Percentiles rank a stretch among this genome's conserved stretches.
These are phyloP conservation scores for Syzygium aqueum DNA, from an alignment of 345 rosid species.

Conservation along the genomic window DNA sequence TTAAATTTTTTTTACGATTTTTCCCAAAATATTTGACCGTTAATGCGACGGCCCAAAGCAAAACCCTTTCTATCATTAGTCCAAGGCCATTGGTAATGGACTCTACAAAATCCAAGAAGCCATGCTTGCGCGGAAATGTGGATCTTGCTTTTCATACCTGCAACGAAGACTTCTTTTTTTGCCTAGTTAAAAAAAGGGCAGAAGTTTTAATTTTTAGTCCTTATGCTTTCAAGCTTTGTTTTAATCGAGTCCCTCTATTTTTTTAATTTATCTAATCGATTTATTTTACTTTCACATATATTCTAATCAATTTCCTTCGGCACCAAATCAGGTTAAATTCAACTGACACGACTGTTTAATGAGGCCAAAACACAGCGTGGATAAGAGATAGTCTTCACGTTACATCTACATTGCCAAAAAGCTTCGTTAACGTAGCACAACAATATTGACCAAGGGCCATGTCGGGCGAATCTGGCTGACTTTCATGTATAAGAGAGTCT, in stretches of 20 bases:
- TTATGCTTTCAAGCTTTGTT: background rate
- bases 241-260: background rate
- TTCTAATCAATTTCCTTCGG: background rate
- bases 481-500: background rate
- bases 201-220: background rate
- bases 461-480: background rate
- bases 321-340: too few relatives aligned
- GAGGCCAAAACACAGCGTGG: fast-evolving
- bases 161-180: background rate
- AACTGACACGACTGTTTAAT: fast-evolving
- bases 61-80: too few relatives aligned
- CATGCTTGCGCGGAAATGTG: background rate
- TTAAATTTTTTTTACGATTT: too few relatives aligned
- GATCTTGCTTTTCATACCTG: background rate
- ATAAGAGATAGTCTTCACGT: background rate
- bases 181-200: background rate
- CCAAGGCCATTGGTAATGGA: too few relatives aligned
- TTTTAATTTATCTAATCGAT: background rate
- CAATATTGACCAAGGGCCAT: background rate
- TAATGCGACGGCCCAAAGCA: too few relatives aligned
- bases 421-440: background rate
- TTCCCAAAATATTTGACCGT: too few relatives aligned
- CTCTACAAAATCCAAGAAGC: too few relatives aligned
- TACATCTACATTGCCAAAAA: background rate
- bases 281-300: background rate